Evolutionary conservation across 176 grass and related monocot genomes (phyloP).

Genomic region (bread wheat (Triticum aestivum)): DNA sequence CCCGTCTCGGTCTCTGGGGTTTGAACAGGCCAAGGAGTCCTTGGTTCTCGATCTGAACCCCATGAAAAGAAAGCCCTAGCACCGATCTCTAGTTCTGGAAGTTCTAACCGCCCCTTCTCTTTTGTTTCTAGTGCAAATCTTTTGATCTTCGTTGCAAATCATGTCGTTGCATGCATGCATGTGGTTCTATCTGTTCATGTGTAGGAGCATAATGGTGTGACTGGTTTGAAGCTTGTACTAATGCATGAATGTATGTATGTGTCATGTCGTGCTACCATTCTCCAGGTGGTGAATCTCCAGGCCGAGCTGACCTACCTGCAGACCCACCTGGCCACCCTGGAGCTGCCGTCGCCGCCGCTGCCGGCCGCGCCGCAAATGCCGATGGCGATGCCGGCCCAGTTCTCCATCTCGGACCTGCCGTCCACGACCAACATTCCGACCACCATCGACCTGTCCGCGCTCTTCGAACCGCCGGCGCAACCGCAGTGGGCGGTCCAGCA

Average conservation of each 20-base stretch:
- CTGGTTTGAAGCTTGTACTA: constrained; percentile 24
- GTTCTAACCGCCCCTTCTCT: not conserved
- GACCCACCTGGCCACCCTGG: constrained; percentile 79
- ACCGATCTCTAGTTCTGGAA: constrained; percentile 51
- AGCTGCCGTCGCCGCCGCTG: constrained; percentile 74
- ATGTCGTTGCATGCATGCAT: constrained; percentile 16
- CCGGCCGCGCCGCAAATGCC: constrained; percentile 56
- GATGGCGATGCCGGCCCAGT: constrained; percentile 37
- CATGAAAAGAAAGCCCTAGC: constrained; percentile 49
- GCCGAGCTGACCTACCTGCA: constrained; percentile 94
- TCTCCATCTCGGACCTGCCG: constrained; percentile 86
- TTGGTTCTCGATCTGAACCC: constrained; percentile 32
- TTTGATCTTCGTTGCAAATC: constrained; percentile 1
- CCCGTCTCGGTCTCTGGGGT: constrained; percentile 23
- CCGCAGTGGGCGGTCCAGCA: constrained; percentile 37
- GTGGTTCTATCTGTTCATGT: not conserved
- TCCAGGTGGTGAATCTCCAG: constrained; percentile 95
- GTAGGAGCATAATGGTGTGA: not conserved
- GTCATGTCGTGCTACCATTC: constrained; percentile 4
- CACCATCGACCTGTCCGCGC: constrained; percentile 64
- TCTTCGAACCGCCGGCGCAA: constrained; percentile 60
- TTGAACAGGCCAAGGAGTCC: constrained; percentile 27
- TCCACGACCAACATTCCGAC: constrained; percentile 53
- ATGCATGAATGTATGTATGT: constrained; percentile 35
- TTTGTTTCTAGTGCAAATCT: not conserved